These are phyloP conservation scores for Aspergillus novofumigatus DNA, from an alignment of 2,329 filamentous ascomycete genomes.

Conservation along the genomic window DNA sequence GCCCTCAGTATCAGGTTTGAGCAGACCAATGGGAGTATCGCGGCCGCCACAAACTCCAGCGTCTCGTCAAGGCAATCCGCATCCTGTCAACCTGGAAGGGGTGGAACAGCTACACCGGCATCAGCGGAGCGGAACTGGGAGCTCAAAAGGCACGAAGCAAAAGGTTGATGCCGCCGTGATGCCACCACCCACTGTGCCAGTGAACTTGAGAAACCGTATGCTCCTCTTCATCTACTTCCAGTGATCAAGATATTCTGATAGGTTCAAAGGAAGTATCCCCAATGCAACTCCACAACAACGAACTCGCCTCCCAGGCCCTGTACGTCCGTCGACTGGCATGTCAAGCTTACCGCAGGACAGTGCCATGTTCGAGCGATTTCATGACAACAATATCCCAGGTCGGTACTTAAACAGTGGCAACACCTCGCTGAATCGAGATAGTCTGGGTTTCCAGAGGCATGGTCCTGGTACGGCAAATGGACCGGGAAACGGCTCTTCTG, in stretches of 20 bases:
- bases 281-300: conserved; percentile 22
- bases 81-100: conserved; percentile 22
- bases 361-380: conserved; percentile 1
- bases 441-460: background rate
- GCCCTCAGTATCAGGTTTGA: conserved; percentile 8
- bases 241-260: background rate
- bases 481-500: background rate
- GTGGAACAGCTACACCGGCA: conserved; percentile 37
- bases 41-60: conserved; percentile 24
- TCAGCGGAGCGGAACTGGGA: conserved; percentile 38
- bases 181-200: conserved; percentile 27
- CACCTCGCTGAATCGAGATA: background rate
- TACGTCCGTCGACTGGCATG: conserved; percentile 17
- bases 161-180: conserved; percentile 22
- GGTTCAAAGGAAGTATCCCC: conserved; percentile 7
- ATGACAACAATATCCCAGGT: background rate
- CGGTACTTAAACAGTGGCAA: background rate
- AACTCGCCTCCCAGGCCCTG: conserved; percentile 20
- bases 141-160: conserved; percentile 27
- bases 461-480: background rate
- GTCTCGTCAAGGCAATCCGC: conserved; percentile 17
- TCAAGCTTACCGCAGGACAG: conserved; percentile 20
- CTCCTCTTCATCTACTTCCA: background rate
- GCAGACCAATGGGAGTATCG: conserved; percentile 8
- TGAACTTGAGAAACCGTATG: conserved; percentile 21